phyloP scores from a whole-genome alignment of 176 grass and related monocot species.

The Oryza punctata region DNA sequence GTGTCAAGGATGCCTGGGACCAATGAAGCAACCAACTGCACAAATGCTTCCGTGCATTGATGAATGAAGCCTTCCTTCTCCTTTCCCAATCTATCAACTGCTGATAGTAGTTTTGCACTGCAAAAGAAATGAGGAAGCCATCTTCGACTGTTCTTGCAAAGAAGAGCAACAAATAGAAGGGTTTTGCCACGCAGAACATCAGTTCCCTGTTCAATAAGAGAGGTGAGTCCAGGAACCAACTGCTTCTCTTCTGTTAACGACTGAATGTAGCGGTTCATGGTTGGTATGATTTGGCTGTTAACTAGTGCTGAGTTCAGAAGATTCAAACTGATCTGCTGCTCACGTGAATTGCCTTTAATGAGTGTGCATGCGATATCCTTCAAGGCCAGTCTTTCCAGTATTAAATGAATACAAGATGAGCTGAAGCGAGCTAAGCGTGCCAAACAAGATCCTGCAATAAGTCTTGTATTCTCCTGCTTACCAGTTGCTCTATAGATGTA shows the following conservation, averaged over 20 bases:
- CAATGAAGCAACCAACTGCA: slow-evolving; percentile 63
- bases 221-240: slow-evolving; percentile 66
- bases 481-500: slow-evolving; percentile 95
- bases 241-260: slow-evolving; percentile 85
- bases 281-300: slow-evolving; percentile 63
- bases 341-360: slow-evolving; percentile 79
- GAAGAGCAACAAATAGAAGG: slow-evolving; percentile 86
- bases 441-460: slow-evolving; percentile 93
- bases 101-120: slow-evolving; percentile 79
- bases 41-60: slow-evolving; percentile 81
- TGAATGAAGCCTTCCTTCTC: slow-evolving; percentile 86
- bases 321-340: slow-evolving; percentile 91
- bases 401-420: slow-evolving; percentile 75
- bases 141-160: slow-evolving; percentile 89
- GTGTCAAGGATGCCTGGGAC: slow-evolving; percentile 87
- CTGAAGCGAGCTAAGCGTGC: slow-evolving; percentile 79
- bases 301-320: slow-evolving; percentile 80
- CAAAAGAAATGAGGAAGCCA: slow-evolving; percentile 95
- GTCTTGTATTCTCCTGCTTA: slow-evolving; percentile 87
- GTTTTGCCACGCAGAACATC: slow-evolving; percentile 91
- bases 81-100: slow-evolving; percentile 84
- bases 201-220: slow-evolving; percentile 75
- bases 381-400: slow-evolving; percentile 75
- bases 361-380: slow-evolving; percentile 76
- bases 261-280: slow-evolving; percentile 74